Percentiles rank a stretch among this genome's conserved stretches.
Evolutionary conservation across 164 flowering plant genomes (phyloP).

Genomic region (Paratinospora sagittata): DNA sequence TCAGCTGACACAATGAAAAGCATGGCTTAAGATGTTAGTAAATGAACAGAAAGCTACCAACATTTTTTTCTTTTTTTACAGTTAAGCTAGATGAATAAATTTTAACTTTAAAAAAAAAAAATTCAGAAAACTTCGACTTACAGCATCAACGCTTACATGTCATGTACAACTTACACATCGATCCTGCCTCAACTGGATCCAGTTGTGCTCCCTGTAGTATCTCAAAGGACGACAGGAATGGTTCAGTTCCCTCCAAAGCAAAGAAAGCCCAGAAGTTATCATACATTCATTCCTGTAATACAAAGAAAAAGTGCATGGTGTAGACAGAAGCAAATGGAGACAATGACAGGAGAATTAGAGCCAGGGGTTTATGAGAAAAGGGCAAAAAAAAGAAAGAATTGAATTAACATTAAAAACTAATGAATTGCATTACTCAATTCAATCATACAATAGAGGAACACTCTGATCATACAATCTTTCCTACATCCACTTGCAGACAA

Average conservation of each 20-base stretch:
- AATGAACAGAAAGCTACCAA: too few relatives aligned
- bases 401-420: not conserved
- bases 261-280: slow-evolving; percentile 2
- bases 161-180: too few relatives aligned
- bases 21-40: too few relatives aligned
- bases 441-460: too few relatives aligned
- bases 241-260: not conserved
- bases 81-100: too few relatives aligned
- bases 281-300: not conserved
- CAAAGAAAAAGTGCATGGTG: not conserved
- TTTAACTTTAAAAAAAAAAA: too few relatives aligned
- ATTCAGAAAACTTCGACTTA: too few relatives aligned
- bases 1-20: too few relatives aligned
- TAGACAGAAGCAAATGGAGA: not conserved
- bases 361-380: not conserved
- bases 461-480: not conserved
- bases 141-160: too few relatives aligned
- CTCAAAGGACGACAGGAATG: too few relatives aligned
- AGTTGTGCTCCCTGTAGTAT: not conserved
- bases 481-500: not conserved
- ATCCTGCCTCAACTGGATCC: not conserved
- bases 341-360: not conserved
- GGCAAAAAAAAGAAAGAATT: not conserved
- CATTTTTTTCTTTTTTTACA: too few relatives aligned
- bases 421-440: not conserved